Evolutionary conservation across 2,329 filamentous ascomycete genomes (phyloP).

Genomic region (Aspergillaceae sp.): DNA sequence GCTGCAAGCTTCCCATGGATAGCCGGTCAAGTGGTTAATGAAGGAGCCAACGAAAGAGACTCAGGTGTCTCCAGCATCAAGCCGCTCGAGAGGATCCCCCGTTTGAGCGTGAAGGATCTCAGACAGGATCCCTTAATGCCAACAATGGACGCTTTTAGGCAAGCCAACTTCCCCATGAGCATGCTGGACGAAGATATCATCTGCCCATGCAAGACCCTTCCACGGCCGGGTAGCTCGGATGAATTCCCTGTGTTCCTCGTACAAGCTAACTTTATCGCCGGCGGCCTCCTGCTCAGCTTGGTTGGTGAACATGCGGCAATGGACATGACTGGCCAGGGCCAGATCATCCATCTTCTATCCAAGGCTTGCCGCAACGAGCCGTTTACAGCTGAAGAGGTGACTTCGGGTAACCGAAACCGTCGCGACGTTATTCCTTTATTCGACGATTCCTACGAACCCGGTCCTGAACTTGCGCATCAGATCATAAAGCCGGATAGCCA

Average conservation of each 20-base stretch:
- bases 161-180: slow-evolving; percentile 37
- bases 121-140: slow-evolving; percentile 26
- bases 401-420: slow-evolving; percentile 36
- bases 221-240: slow-evolving; percentile 12
- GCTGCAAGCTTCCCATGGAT: slow-evolving; percentile 39
- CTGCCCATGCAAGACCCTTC: slow-evolving; percentile 36
- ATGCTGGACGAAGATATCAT: slow-evolving; percentile 43
- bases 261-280: slow-evolving; percentile 15
- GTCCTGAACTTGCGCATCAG: slow-evolving; percentile 1
- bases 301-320: slow-evolving; percentile 42
- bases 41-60: slow-evolving; percentile 18
- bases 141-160: slow-evolving; percentile 31
- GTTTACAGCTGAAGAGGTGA: slow-evolving; percentile 40
- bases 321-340: slow-evolving; percentile 45
- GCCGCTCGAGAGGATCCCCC: slow-evolving; percentile 22
- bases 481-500: slow-evolving; percentile 14
- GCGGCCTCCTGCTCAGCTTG: slow-evolving; percentile 44
- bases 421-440: slow-evolving; percentile 34
- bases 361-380: slow-evolving; percentile 41
- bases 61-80: slow-evolving; percentile 35
- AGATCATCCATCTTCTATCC: slow-evolving; percentile 40
- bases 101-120: slow-evolving; percentile 39
- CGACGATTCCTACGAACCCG: slow-evolving; percentile 15
- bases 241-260: slow-evolving; percentile 4
- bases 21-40: slow-evolving; percentile 37